Conservation (phyloP, 495 filamentous ascomycete species). For the Penicillium argentinense region DNA sequence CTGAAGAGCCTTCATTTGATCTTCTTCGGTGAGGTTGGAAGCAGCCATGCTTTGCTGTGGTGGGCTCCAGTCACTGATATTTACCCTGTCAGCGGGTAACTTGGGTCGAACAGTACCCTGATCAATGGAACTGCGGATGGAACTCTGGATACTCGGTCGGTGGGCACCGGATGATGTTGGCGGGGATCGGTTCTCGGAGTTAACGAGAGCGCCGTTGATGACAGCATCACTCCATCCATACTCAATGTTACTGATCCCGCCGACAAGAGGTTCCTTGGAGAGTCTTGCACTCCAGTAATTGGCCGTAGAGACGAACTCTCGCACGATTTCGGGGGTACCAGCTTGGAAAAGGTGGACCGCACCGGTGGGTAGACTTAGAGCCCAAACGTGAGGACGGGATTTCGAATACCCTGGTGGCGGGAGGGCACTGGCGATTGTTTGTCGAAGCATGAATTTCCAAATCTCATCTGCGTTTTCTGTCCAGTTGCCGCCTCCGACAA, state of each 20-base stretch:
- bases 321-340: constrained; percentile 90
- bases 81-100: constrained; percentile 81
- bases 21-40: constrained; percentile 70
- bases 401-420: constrained; percentile 93
- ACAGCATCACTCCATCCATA: constrained; percentile 95
- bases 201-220: constrained; percentile 70
- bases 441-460: constrained; percentile 82
- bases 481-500: constrained; percentile 96
- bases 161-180: constrained; percentile 39
- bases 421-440: constrained; percentile 87
- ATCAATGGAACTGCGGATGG: constrained; percentile 70
- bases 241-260: constrained; percentile 94
- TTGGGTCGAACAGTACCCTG: constrained; percentile 60
- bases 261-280: constrained; percentile 87
- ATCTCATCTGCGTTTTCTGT: constrained; percentile 88
- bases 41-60: constrained; percentile 87
- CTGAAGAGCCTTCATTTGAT: constrained; percentile 73
- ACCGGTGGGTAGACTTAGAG: constrained; percentile 85
- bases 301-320: constrained; percentile 89
- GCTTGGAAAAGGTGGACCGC: constrained; percentile 97
- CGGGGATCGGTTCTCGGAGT: constrained; percentile 44
- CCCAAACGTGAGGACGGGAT: constrained; percentile 88
- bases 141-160: constrained; percentile 68
- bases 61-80: constrained; percentile 92
- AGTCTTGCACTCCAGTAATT: constrained; percentile 98